Base-by-base conservation (phyloP, 2,329 filamentous ascomycete genomes). In the Calonectria leucothoes region DNA sequence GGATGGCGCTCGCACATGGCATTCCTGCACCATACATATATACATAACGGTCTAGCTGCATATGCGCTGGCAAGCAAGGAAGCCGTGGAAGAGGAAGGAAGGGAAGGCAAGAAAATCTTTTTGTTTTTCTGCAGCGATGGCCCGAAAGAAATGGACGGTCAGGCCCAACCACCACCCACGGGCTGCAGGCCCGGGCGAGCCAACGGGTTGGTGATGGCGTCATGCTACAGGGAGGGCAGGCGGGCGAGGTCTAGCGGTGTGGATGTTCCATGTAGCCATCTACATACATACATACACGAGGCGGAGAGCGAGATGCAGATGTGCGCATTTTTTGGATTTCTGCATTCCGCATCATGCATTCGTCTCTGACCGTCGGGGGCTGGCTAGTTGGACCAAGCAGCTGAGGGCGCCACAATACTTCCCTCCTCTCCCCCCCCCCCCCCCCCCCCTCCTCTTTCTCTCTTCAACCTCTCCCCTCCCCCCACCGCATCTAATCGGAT, bases 161-260 rank as follows among this genome's bases (percentile, higher is more conserved):
- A 70, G 55, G 42, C 59, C 66, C 49, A 69, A 61, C 59, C 35
- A 31, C n/a, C 42, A 27, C 29, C 33, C 57, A 33, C 35, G n/a
- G 49, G 49, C 75, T 79, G 73, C 74, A 69, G 20, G 52, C 63
- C 77, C 61, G 61, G 73, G 45, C 74, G 70, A 23, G 42, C 68
- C 69, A 48, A 67, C 78, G 71, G 78, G 79, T 74, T 74, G 64
- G 67, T 42, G 57, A 74, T 70, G 71, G 75, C 66, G 67, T 69
- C 66, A 70, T 57, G 66, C 63, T 59, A 67, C 68, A 77, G 42
- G 63, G 45, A 52, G 48, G 23, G 64, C 64, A 23, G 25, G 45
- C 31, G 70, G 35, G 10, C 37, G 72, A 69, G 67, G 72, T 48
- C 51, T 67, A 55, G 52, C 75, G 73, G 69, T 78, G 71, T 74